phyloP scores from a whole-genome alignment of 2,329 filamentous ascomycete species.

The Aureobasidium sp. region DNA sequence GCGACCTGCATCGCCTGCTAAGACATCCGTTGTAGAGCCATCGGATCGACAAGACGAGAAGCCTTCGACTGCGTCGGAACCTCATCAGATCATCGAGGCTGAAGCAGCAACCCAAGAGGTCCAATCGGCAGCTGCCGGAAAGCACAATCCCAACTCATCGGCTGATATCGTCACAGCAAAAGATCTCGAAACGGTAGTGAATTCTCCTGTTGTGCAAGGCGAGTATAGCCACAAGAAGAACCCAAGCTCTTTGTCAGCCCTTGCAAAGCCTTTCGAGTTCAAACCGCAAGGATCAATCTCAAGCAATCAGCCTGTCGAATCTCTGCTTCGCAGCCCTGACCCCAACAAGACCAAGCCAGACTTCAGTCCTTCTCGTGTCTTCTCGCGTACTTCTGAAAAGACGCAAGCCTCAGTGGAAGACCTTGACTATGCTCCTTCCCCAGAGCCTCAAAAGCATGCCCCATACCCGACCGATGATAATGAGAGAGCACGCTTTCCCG shows the following conservation, averaged over 20 bases:
- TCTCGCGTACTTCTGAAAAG: conserved; percentile 14
- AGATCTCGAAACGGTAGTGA: not conserved
- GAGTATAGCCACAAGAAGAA: conserved; percentile 17
- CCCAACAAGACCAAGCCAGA: conserved; percentile 18
- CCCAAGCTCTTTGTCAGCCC: conserved; percentile 57
- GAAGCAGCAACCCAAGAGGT: not conserved
- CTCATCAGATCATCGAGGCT: not conserved
- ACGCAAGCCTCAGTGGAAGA: conserved; percentile 1
- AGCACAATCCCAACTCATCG: not conserved
- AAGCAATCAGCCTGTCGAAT: not conserved
- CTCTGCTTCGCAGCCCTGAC: conserved; percentile 4
- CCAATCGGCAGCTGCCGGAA: not conserved
- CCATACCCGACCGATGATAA: conserved; percentile 31
- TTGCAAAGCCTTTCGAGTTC: conserved; percentile 60
- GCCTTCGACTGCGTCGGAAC: not conserved
- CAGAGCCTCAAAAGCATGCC: conserved; percentile 27
- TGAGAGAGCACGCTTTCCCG: conserved; percentile 28
- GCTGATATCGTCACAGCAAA: not conserved
- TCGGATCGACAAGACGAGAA: not conserved
- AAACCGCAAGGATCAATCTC: conserved; percentile 10
- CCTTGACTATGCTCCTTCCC: conserved; percentile 12
- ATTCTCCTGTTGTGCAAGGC: not conserved
- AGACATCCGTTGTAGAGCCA: not conserved
- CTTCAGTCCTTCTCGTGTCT: conserved; percentile 19
- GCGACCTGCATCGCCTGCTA: conserved; percentile 23